phyloP scores from a whole-genome alignment of 2,329 filamentous ascomycete species.

The Cyphellophora attinorum region DNA sequence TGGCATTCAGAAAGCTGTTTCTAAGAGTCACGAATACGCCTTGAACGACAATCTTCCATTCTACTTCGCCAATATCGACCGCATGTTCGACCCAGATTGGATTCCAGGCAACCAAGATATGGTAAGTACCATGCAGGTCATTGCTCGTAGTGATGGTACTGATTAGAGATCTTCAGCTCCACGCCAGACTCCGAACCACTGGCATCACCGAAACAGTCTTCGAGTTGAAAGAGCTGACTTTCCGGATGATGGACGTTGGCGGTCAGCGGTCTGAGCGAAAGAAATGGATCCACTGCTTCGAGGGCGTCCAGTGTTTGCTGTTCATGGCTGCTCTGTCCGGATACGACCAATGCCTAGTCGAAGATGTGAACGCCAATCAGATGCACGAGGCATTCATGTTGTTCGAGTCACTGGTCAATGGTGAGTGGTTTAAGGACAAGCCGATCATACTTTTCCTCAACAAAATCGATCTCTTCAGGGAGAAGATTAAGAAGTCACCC shows the following conservation, averaged over 20 bases:
- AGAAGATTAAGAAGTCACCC: conserved; percentile 61
- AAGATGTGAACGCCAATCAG: conserved; percentile 93
- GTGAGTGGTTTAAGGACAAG: conserved; percentile 75
- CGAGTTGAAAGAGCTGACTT: conserved; percentile 81
- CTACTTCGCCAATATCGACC: conserved; percentile 71
- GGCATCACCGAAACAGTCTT: conserved; percentile 95
- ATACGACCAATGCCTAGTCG: conserved; percentile 91
- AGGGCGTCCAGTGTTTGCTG: conserved; percentile 83
- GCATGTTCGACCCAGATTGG: conserved; percentile 67
- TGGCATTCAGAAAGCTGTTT: conserved; percentile 78
- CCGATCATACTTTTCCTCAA: conserved; percentile 77
- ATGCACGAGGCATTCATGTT: conserved; percentile 85
- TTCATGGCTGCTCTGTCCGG: conserved; percentile 94
- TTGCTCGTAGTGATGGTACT: too few relatives aligned
- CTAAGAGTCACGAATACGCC: conserved; percentile 91
- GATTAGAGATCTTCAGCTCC: too few relatives aligned
- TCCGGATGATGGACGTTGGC: conserved; percentile 94
- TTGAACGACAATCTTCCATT: conserved; percentile 92
- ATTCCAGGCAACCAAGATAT: conserved; percentile 91
- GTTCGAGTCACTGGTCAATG: conserved; percentile 77
- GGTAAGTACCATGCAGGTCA: too few relatives aligned
- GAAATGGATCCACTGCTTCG: conserved; percentile 97
- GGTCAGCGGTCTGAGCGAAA: conserved; percentile 87
- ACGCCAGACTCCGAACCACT: conserved; percentile 81
- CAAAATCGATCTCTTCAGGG: conserved; percentile 78